Base-by-base conservation (phyloP, 2,329 filamentous ascomycete genomes). In the Clonostachys rhizophaga region DNA sequence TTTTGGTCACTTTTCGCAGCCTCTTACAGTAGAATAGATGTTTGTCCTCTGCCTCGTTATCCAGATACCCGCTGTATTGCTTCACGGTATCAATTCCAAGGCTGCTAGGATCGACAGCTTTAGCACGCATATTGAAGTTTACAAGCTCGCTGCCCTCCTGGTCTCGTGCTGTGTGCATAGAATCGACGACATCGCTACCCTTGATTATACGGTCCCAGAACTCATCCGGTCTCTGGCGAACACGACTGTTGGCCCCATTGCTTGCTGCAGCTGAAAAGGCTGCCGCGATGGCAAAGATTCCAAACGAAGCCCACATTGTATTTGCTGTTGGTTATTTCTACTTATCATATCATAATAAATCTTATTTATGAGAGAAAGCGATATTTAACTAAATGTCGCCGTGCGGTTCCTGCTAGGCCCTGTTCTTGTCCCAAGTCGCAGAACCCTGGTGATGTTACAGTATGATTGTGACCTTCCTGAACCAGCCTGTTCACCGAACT, bases 31-130 rank as follows among this genome's bases (percentile, higher is more conserved):
- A 99, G 68, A 99, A 99, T 51, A 99, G 75, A 69, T 99, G 94
- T 83, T 97, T 96, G 70, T 97, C 92, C 55, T 94, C 86, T 64
- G 94, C 89, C 50, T 97, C 87, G 59, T 99, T 90, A 66, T 97
- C 94, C 37, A 99, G 83, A 70, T 99, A 99, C 51, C 94, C 94
- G 60, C 89, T 95, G 80, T 95, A 97, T 70, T 99, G 94, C 83
- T 96, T 97, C 61, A 97, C 91, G 45, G 76, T 88, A 68, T 99
- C 94, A 62, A 97, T 82, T 47, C 87, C 88, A 49, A 99, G 85
- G 56, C 81, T 78, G 50, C 79, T 79, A 44, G 94, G 92, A 64
- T 97, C 90, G 57, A 96, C 89, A 66, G 86, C 84, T 84, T 96
- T 96, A 56, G 89, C 85, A 55, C 94, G 84, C 54, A 99, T 78